Conservation (phyloP, 2,329 filamentous ascomycete genomes). For the Curvularia spicifera region DNA sequence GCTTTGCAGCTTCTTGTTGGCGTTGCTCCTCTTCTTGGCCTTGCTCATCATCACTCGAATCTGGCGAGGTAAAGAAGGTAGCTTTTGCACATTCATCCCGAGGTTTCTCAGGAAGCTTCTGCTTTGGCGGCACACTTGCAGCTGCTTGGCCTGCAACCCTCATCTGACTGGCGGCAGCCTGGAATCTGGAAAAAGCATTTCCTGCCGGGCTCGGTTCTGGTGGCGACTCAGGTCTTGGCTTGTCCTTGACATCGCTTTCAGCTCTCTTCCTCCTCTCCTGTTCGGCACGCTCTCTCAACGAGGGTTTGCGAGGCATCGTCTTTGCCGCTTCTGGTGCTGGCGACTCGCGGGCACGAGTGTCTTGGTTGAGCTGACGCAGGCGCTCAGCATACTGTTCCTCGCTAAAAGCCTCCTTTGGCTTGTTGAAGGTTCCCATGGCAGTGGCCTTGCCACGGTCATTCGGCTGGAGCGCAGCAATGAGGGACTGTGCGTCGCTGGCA, state of each 20-base stretch:
- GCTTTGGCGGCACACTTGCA: constrained; percentile 21
- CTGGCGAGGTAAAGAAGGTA: constrained; percentile 43
- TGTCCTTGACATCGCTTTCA: constrained; percentile 29
- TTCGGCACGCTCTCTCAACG: constrained; percentile 46
- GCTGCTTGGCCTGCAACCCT: constrained; percentile 41
- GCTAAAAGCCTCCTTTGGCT: constrained; percentile 77
- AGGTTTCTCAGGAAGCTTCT: constrained; percentile 20
- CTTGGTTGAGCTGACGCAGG: constrained; percentile 80
- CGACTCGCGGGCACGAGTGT: constrained; percentile 63
- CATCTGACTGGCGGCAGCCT: constrained; percentile 54
- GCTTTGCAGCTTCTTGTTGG: constrained; percentile 25
- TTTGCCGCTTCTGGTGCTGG: constrained; percentile 23
- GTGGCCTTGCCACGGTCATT: constrained; percentile 84
- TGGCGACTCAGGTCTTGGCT: constrained; percentile 39
- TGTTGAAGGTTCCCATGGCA: constrained; percentile 73
- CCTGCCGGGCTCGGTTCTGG: constrained; percentile 39
- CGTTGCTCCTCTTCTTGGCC: constrained; percentile 38
- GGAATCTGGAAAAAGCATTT: constrained; percentile 54
- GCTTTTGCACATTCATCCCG: constrained; percentile 24
- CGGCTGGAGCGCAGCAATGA: constrained; percentile 70
- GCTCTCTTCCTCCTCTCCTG: constrained; percentile 43
- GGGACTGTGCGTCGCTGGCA: constrained; percentile 67
- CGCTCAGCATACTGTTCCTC: constrained; percentile 84
- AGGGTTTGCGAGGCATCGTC: constrained; percentile 36
- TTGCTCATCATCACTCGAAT: constrained; percentile 35